Evolutionary conservation across 1,139 yeast species (phyloP), one percentile per base, ranked within the genome.

Genomic region (Taiozyma onychis): DNA sequence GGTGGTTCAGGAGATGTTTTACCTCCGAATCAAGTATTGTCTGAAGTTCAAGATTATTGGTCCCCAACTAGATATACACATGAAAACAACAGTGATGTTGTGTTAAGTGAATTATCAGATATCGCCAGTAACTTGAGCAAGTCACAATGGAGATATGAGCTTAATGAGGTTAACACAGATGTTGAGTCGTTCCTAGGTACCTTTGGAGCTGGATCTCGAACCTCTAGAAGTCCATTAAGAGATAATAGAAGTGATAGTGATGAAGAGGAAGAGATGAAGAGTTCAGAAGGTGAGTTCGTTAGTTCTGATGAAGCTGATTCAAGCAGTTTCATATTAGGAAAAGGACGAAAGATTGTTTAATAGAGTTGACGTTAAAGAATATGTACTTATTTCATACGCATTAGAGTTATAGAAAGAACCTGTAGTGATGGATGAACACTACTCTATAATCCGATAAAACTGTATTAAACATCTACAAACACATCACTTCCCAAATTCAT

Each of bases 141-240:
- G 6, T 58, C 64, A 1, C 57, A 55, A 27, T 60, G 64, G 64
- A 54, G 39, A 21, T 24, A 46, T 34, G 58, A 53, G 37, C 42
- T 59, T n/a, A 50, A 45, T 32, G 43, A 45, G 9, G 51, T 57
- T 18, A 56, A 55, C 24, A n/a, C 48, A 3, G 58, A 57, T 32
- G 41, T 57, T 21, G 54, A 56, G 18, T 45, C 48, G 2, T 54
- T 45, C 30, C 24, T 56, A 27, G 44, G 42, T 21, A 11, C 8
- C 22, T 16, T 22, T 24, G 8, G 16, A 21, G 18, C 6, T 24
- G 18, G 35, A 13, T 13, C 39, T 28, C 9, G 47, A 37, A 18
- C 10, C 7, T 24, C 30, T 32, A 32, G 41, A 44, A 21, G 41
- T 21, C 41, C 13, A 18, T 21, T 37, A 11, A 18, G 41, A 37